These are phyloP conservation scores for Phytophthora pinifolia DNA, from an alignment of 352 stramenopile genomes.

Conservation along the genomic window DNA sequence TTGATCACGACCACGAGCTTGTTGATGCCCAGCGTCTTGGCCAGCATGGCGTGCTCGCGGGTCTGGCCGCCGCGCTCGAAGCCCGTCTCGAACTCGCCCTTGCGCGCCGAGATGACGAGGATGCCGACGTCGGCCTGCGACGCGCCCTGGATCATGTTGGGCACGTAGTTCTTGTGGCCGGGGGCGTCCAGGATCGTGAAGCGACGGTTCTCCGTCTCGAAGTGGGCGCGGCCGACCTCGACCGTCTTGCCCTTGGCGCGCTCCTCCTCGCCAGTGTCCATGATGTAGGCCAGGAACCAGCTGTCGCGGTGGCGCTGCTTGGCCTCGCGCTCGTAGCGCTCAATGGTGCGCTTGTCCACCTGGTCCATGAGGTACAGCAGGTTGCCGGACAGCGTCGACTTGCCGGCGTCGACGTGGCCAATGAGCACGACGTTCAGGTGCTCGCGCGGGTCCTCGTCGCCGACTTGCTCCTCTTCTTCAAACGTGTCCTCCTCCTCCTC, in stretches of 20 bases:
- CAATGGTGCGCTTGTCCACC: constrained; percentile 99
- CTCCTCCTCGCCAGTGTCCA: constrained; percentile 99
- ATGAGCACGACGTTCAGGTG: constrained; percentile 99
- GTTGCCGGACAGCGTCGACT: constrained; percentile 97
- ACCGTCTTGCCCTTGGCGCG: constrained; percentile 92
- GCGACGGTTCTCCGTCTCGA: constrained; percentile 95
- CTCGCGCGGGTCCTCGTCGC: constrained; percentile 94
- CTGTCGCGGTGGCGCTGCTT: constrained; percentile 89
- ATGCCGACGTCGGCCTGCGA: constrained; percentile 97
- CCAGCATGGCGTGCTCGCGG: constrained; percentile 98
- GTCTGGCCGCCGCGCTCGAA: constrained; percentile 99
- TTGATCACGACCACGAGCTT: constrained; percentile 99
- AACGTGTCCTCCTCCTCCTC: constrained; percentile 59
- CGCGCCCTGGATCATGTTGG: constrained; percentile 98
- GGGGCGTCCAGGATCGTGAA: constrained; percentile 99
- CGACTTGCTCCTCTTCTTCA: constrained; percentile 64
- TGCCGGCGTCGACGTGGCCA: constrained; percentile 98
- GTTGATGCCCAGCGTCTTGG: constrained; percentile 98
- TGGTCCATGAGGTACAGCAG: constrained; percentile 98
- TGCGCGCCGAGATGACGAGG: constrained; percentile 95
- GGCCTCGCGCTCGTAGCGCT: constrained; percentile 98
- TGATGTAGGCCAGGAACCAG: constrained; percentile 99
- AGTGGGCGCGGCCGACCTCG: constrained; percentile 94
- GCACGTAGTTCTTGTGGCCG: constrained; percentile 99
- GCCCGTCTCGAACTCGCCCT: constrained; percentile 98